Conservation (phyloP, 2,329 filamentous ascomycete genomes). For the Ascochyta clinopodiicola region DNA sequence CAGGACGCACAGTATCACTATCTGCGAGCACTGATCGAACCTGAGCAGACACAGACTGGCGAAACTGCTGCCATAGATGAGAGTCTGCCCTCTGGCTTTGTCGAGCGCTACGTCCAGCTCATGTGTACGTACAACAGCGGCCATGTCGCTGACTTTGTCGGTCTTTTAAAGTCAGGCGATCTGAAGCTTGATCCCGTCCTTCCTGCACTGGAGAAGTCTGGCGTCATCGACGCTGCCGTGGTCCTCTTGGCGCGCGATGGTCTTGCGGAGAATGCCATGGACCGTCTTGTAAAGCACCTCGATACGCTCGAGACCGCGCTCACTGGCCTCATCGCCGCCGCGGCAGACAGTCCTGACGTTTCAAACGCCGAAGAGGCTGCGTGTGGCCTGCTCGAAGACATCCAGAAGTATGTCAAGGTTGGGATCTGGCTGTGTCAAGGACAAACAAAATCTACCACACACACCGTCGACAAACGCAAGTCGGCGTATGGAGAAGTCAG, state of each 20-base stretch:
- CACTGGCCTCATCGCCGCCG: conserved; percentile 72
- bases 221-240: conserved; percentile 90
- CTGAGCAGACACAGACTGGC: conserved; percentile 37
- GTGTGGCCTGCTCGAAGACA: conserved; percentile 74
- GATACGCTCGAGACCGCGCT: conserved; percentile 80
- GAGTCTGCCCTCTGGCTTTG: conserved; percentile 62
- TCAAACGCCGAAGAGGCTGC: conserved; percentile 69
- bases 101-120: conserved; percentile 85
- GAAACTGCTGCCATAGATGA: conserved; percentile 21
- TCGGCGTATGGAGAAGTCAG: conserved; percentile 54
- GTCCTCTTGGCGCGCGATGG: conserved; percentile 90
- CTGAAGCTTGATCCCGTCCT: conserved; percentile 80
- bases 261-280: conserved; percentile 81
- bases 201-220: conserved; percentile 85
- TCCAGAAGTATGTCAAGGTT: conserved; percentile 90
- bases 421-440: conserved; percentile 95
- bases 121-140: conserved; percentile 86
- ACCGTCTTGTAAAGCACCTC: conserved; percentile 81
- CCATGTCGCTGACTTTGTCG: conserved; percentile 86
- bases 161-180: conserved; percentile 75
- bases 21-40: conserved; percentile 77
- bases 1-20: conserved; percentile 76
- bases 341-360: conserved; percentile 62
- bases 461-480: conserved; percentile 47
- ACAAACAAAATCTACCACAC: conserved; percentile 69